Percentiles rank a stretch among this genome's conserved stretches.
Conservation (phyloP, 345 rosid species). For the Gossypium ekmanianum region DNA sequence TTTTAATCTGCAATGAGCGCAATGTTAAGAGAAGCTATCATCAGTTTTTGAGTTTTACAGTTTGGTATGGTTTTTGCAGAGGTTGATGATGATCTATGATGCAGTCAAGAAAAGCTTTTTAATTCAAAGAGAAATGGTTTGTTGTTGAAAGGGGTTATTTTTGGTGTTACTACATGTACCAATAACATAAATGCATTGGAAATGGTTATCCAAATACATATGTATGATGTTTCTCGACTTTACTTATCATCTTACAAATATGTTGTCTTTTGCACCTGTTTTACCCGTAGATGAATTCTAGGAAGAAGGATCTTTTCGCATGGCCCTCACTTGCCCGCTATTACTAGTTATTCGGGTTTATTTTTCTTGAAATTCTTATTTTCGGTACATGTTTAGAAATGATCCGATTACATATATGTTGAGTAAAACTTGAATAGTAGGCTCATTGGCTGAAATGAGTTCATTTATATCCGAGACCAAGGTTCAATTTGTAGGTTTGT, state of each 20-base stretch:
- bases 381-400: too few relatives aligned
- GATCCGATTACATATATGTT: too few relatives aligned
- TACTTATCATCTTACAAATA: too few relatives aligned
- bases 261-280: not conserved
- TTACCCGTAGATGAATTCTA: not conserved
- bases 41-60: not conserved
- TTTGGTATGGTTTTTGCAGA: constrained; percentile 24
- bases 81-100: constrained; percentile 15
- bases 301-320: too few relatives aligned
- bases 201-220: not conserved
- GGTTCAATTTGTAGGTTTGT: too few relatives aligned
- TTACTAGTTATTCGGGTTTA: too few relatives aligned
- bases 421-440: too few relatives aligned
- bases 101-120: constrained; percentile 17
- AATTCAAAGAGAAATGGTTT: constrained; percentile 6
- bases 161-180: not conserved
- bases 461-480: too few relatives aligned
- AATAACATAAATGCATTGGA: not conserved
- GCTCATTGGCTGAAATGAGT: too few relatives aligned
- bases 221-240: not conserved
- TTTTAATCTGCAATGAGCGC: not conserved
- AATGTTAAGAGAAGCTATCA: not conserved
- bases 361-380: too few relatives aligned
- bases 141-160: not conserved
- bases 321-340: too few relatives aligned